phyloP scores from a whole-genome alignment of 2,329 filamentous ascomycete species.

The Cladorrhinum sp. region DNA sequence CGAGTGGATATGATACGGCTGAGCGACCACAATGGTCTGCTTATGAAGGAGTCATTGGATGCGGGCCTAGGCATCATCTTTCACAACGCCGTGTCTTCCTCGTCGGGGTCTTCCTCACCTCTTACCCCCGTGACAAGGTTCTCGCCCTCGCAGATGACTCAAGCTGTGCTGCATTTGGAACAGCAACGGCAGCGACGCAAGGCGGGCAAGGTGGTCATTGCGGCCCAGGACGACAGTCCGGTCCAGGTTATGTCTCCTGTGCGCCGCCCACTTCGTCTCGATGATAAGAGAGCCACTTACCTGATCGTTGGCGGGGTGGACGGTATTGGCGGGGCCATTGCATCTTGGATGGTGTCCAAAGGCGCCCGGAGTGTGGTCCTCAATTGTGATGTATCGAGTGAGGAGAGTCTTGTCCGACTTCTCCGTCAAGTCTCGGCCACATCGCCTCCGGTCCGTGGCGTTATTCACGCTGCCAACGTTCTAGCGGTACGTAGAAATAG shows the following conservation, averaged over 20 bases:
- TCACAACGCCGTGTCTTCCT: conserved; percentile 1
- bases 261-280: conserved; percentile 2
- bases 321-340: conserved; percentile 3
- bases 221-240: conserved; percentile 5
- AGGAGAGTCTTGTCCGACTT: conserved; percentile 4
- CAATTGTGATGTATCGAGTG: conserved; percentile 4
- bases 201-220: conserved; percentile 5
- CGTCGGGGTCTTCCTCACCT: conserved; percentile 1
- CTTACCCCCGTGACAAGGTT: conserved; percentile 3
- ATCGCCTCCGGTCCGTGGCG: conserved; percentile 1
- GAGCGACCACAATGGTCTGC: conserved; percentile 3
- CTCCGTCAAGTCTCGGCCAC: conserved; percentile 2
- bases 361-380: conserved; percentile 4
- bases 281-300: conserved; percentile 5
- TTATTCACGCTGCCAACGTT: conserved; percentile 4
- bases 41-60: conserved; percentile 4
- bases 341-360: conserved; percentile 6
- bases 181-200: too few species aligned
- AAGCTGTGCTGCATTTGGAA: conserved; percentile 1
- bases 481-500: conserved; percentile 3
- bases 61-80: conserved; percentile 1
- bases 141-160: conserved; percentile 4
- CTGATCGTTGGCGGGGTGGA: conserved; percentile 4
- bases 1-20: conserved; percentile 5
- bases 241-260: conserved; percentile 6